Conservation (phyloP, 1,284 basidiomycete genomes). For the Vanrija sp. region DNA sequence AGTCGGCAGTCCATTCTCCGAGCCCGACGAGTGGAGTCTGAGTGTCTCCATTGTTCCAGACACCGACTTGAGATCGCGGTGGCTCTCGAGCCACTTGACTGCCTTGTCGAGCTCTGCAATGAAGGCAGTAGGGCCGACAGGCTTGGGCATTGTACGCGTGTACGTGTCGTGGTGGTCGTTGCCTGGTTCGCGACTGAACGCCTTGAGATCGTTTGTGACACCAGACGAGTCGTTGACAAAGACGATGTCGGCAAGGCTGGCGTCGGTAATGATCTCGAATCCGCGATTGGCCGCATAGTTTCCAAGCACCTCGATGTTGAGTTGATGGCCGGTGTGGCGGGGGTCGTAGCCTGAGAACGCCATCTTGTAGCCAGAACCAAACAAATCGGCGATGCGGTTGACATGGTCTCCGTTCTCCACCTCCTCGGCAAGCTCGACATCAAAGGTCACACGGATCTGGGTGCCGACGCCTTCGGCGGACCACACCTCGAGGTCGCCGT, state of each 20-base stretch:
- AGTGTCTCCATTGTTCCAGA: background rate
- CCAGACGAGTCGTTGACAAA: conserved; percentile 71
- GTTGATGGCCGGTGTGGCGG: conserved; percentile 63
- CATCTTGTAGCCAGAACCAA: conserved; percentile 55
- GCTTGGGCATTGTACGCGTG: conserved; percentile 83
- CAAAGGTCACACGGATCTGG: conserved; percentile 83
- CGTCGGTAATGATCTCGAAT: conserved; percentile 56
- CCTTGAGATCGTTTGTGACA: conserved; percentile 57
- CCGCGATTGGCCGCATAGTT: conserved; percentile 78
- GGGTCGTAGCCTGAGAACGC: conserved; percentile 71
- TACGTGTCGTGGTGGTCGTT: conserved; percentile 55
- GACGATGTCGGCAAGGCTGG: conserved; percentile 65
- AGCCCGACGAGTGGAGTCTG: background rate
- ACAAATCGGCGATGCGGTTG: background rate
- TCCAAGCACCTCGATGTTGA: conserved; percentile 61
- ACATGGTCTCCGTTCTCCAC: background rate
- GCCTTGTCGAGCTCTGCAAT: conserved; percentile 56
- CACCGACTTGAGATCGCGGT: conserved; percentile 17
- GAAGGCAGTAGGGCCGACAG: conserved; percentile 75
- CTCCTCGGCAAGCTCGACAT: conserved; percentile 57
- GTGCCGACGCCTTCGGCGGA: conserved; percentile 79
- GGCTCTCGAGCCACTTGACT: conserved; percentile 22
- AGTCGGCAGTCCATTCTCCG: background rate
- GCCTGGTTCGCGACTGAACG: conserved; percentile 47
- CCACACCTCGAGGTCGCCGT: conserved; percentile 63